phyloP scores from a whole-genome alignment of 441 rosid genomes.

The Arabidopsis lyrata region DNA sequence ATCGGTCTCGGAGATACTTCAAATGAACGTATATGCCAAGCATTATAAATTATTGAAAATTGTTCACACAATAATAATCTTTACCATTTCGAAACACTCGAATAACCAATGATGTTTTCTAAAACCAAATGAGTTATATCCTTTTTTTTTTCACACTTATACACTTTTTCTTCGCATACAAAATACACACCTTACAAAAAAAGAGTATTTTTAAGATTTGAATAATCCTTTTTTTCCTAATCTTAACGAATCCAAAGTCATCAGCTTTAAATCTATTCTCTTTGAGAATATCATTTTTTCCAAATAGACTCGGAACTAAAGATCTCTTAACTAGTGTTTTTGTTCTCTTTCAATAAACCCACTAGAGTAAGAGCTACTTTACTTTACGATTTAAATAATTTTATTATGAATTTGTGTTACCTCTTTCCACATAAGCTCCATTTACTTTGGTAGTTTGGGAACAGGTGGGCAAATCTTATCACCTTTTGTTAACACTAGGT shows the following conservation, averaged over 20 bases:
- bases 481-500: no score
- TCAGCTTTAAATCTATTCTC: no score
- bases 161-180: not conserved
- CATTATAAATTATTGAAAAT: not conserved
- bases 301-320: no score
- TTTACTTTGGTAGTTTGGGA: slow-evolving; percentile 32
- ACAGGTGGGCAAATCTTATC: slow-evolving; percentile 38
- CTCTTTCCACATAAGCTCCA: slow-evolving; percentile 32
- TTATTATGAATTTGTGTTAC: no score
- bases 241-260: no score
- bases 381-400: no score
- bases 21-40: slow-evolving; percentile 11
- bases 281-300: no score
- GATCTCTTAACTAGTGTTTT: no score
- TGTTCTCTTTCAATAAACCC: no score
- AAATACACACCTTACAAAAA: not conserved
- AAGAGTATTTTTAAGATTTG: not conserved
- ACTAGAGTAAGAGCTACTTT: no score
- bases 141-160: not conserved
- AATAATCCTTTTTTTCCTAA: no score
- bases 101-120: not conserved
- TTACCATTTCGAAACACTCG: slow-evolving; percentile 17
- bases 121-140: not conserved
- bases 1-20: not conserved
- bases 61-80: not conserved